These are phyloP conservation scores for Penicillium sp. DNA, from an alignment of 2,329 filamentous ascomycete genomes.

Conservation along the genomic window DNA sequence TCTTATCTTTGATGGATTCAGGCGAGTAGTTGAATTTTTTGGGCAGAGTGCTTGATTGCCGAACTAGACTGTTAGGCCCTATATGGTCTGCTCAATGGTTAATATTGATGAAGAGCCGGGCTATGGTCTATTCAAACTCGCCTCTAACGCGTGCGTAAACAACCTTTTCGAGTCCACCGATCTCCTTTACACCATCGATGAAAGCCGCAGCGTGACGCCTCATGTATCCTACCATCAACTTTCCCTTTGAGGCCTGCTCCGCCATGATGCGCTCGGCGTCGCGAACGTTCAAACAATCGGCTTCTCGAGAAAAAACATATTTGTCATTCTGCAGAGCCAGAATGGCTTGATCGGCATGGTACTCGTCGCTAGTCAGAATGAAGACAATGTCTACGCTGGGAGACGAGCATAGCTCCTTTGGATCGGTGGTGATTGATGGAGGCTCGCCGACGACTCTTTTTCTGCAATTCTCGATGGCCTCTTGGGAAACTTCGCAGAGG, in stretches of 20 bases:
- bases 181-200: slow-evolving; percentile 56
- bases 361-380: slow-evolving; percentile 55
- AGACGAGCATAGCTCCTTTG: slow-evolving; percentile 49
- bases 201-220: slow-evolving; percentile 61
- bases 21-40: slow-evolving; percentile 50
- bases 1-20: slow-evolving; percentile 26
- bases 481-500: slow-evolving; percentile 58
- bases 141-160: slow-evolving; percentile 56
- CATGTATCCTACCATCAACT: slow-evolving; percentile 64
- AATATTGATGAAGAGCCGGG: no score
- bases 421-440: slow-evolving; percentile 38
- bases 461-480: slow-evolving; percentile 46
- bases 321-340: slow-evolving; percentile 57
- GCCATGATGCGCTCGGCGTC: slow-evolving; percentile 54
- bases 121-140: no score
- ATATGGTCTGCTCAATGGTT: no score
- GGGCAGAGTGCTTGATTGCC: slow-evolving; percentile 38
- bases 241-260: slow-evolving; percentile 50
- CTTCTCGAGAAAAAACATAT: slow-evolving; percentile 63
- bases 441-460: slow-evolving; percentile 25
- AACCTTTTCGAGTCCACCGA: slow-evolving; percentile 55
- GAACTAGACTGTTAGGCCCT: no score
- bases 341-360: slow-evolving; percentile 55
- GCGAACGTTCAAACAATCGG: slow-evolving; percentile 37
- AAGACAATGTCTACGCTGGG: slow-evolving; percentile 56